A percentile compares a stretch with the other conserved stretches of the same genome.
phyloP scores from a whole-genome alignment of 306 rosid genomes.

The Canavalia ensiformis region DNA sequence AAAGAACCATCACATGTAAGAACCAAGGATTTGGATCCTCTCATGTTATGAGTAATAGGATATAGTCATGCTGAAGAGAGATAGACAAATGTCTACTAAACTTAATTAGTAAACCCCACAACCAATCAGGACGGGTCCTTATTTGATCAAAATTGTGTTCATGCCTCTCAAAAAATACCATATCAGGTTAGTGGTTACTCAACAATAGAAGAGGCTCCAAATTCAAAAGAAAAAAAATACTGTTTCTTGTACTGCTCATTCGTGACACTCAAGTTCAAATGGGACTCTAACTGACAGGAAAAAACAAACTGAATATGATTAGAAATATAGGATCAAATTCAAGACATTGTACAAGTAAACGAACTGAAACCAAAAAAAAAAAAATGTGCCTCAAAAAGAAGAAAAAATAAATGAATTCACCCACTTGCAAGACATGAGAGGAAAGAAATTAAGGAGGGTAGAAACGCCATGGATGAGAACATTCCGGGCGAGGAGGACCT shows the following conservation, averaged over 20 bases:
- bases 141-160: too few relatives aligned
- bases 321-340: neutral
- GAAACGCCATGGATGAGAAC: conserved; percentile 74
- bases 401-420: conserved; percentile 8
- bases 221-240: neutral
- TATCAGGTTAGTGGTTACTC: too few relatives aligned
- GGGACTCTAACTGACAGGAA: neutral
- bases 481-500: conserved; percentile 68
- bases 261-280: neutral
- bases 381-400: neutral
- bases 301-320: neutral
- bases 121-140: too few relatives aligned
- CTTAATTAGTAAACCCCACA: too few relatives aligned
- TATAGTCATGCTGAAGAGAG: too few relatives aligned
- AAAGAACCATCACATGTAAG: neutral
- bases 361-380: neutral
- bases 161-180: too few relatives aligned
- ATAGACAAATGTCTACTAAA: too few relatives aligned
- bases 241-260: neutral
- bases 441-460: conserved; percentile 63
- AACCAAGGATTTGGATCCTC: too few relatives aligned
- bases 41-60: too few relatives aligned
- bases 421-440: conserved; percentile 85
- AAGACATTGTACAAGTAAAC: neutral
- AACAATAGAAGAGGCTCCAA: too few relatives aligned